These are phyloP conservation scores for Chlamydomonas asymmetrica DNA, from an alignment of 139 green algal species.

Conservation along the genomic window DNA sequence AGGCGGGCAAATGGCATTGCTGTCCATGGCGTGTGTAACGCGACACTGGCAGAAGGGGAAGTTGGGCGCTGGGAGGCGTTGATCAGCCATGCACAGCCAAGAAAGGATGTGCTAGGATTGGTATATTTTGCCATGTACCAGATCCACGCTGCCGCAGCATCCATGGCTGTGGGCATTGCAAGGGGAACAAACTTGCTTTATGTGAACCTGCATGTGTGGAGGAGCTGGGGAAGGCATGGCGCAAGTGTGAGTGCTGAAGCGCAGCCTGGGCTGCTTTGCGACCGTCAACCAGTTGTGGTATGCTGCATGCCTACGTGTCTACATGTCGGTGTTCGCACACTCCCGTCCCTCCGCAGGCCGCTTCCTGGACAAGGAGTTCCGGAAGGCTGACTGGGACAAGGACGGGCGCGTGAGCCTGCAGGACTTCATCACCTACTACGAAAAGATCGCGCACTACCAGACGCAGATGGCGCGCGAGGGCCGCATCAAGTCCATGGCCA, in stretches of 20 bases:
- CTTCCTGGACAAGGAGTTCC: constrained; percentile 55
- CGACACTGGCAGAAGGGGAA: no score
- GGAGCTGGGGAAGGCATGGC: no score
- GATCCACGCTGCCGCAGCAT: no score
- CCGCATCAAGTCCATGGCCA: constrained; percentile 39
- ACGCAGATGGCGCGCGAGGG: constrained; percentile 40
- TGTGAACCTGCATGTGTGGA: no score
- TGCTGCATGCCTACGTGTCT: background rate
- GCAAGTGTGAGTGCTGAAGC: no score
- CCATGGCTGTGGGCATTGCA: no score
- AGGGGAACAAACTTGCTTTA: no score
- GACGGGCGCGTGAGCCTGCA: constrained; percentile 53
- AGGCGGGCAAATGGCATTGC: background rate
- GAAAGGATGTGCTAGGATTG: no score
- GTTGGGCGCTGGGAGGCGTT: no score
- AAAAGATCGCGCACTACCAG: constrained; percentile 50
- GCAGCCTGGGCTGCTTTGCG: background rate
- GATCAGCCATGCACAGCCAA: no score
- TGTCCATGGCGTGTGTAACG: background rate
- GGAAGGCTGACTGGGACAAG: constrained; percentile 55
- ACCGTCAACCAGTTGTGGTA: background rate
- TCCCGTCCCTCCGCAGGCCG: constrained; percentile 46
- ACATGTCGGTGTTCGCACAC: no score
- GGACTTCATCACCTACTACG: constrained; percentile 51
- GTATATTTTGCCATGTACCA: no score